Evolutionary conservation across 2,329 filamentous ascomycete genomes (phyloP).

Genomic region (Pyrenochaeta sp.): DNA sequence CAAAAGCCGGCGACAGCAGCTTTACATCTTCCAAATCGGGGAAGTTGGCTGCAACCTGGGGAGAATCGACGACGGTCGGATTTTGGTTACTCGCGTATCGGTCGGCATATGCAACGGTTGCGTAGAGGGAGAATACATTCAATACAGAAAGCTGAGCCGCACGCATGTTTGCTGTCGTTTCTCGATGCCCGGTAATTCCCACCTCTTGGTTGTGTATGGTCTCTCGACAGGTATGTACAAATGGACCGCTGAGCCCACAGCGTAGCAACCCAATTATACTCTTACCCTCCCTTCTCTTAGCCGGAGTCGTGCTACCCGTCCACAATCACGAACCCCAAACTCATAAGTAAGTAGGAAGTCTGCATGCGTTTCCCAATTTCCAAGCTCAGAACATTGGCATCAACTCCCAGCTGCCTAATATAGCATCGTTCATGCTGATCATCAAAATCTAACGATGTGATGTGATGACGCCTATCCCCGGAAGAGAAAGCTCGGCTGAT

Average conservation of each 20-base stretch:
- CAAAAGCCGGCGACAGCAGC: conserved; percentile 25
- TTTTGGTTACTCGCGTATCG: conserved; percentile 13
- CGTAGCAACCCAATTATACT: background rate
- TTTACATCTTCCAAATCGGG: conserved; percentile 22
- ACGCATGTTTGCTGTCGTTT: background rate
- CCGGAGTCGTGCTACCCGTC: conserved; percentile 4
- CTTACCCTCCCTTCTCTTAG: background rate
- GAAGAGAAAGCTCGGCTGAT: no score
- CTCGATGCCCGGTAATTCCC: background rate
- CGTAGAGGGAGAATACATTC: background rate
- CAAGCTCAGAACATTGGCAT: conserved; percentile 2
- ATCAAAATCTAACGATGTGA: background rate
- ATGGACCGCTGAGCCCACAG: background rate
- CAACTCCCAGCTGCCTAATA: conserved; percentile 2
- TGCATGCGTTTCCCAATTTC: conserved; percentile 1
- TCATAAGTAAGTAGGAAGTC: background rate
- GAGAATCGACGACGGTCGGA: conserved; percentile 1
- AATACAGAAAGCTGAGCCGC: background rate
- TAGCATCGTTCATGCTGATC: conserved; percentile 2
- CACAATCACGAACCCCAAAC: conserved; percentile 1
- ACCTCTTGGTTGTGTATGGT: background rate
- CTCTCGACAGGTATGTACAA: background rate
- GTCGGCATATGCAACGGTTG: background rate
- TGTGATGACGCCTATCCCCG: background rate
- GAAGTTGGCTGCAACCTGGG: conserved; percentile 15